phyloP scores from a whole-genome alignment of 352 stramenopile genomes.

The Pythium graminicola region DNA sequence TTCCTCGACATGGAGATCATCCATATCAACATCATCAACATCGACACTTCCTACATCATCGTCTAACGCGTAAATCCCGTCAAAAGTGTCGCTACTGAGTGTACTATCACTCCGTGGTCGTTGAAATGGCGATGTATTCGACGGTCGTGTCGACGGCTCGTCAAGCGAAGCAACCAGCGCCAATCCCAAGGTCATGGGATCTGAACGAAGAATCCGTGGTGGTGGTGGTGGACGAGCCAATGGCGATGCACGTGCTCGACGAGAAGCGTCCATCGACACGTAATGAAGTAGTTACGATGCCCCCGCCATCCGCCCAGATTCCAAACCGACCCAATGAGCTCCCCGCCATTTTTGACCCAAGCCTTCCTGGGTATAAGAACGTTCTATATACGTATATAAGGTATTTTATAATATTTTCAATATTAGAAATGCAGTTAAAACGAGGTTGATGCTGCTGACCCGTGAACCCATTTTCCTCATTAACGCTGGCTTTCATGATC shows the following conservation, averaged over 20 bases:
- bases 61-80: conserved; percentile 22
- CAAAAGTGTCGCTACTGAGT: conserved; percentile 22
- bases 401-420: neutral
- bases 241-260: neutral
- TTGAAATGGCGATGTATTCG: neutral
- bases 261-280: neutral
- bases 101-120: conserved; percentile 19
- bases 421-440: neutral
- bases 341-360: conserved; percentile 17
- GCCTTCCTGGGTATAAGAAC: conserved; percentile 11
- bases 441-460: conserved; percentile 17
- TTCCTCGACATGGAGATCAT: conserved; percentile 36
- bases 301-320: conserved; percentile 15
- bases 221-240: neutral
- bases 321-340: neutral
- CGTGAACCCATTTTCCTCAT: conserved; percentile 18
- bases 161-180: conserved; percentile 21
- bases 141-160: neutral
- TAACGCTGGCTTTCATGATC: neutral
- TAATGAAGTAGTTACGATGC: neutral
- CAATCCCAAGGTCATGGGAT: conserved; percentile 5
- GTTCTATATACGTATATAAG: neutral
- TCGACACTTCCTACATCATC: conserved; percentile 20
- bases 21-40: conserved; percentile 45
- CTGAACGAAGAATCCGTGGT: conserved; percentile 3